Percentiles rank a stretch among this genome's conserved stretches.
Conservation (phyloP, 2,329 filamentous ascomycete species). For the Moelleriella libera region DNA sequence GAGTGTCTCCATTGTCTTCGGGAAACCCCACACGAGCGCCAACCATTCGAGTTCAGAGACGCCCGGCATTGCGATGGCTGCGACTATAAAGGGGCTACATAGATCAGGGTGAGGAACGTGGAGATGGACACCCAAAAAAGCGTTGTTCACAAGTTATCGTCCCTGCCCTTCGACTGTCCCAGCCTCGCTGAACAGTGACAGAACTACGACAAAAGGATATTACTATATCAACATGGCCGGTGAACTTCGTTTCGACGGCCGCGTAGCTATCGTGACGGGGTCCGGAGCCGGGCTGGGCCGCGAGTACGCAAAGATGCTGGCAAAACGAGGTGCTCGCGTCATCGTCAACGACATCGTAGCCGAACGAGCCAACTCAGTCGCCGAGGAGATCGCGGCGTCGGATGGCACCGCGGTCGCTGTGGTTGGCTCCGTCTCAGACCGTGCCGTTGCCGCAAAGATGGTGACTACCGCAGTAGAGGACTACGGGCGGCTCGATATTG, state of each 20-base stretch:
- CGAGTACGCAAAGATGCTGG: slow-evolving; percentile 75
- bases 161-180: too few species aligned
- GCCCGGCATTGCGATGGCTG: too few species aligned
- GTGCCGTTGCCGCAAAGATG: slow-evolving; percentile 77
- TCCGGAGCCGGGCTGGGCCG: slow-evolving; percentile 84
- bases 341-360: slow-evolving; percentile 74
- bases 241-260: slow-evolving; percentile 49
- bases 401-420: neutral
- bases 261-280: slow-evolving; percentile 76
- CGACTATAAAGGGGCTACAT: too few species aligned
- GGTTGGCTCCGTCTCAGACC: slow-evolving; percentile 82
- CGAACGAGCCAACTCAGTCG: neutral
- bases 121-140: too few species aligned
- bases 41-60: too few species aligned
- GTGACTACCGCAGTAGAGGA: neutral
- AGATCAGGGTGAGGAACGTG: too few species aligned
- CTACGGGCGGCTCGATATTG: neutral
- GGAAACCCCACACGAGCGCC: too few species aligned
- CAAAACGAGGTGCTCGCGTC: slow-evolving; percentile 66
- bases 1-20: too few species aligned
- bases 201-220: too few species aligned
- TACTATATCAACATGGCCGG: neutral
- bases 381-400: neutral
- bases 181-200: too few species aligned
- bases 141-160: too few species aligned